These are phyloP conservation scores for Venturia pyrina DNA, from an alignment of 2,329 filamentous ascomycete genomes.

Conservation along the genomic window DNA sequence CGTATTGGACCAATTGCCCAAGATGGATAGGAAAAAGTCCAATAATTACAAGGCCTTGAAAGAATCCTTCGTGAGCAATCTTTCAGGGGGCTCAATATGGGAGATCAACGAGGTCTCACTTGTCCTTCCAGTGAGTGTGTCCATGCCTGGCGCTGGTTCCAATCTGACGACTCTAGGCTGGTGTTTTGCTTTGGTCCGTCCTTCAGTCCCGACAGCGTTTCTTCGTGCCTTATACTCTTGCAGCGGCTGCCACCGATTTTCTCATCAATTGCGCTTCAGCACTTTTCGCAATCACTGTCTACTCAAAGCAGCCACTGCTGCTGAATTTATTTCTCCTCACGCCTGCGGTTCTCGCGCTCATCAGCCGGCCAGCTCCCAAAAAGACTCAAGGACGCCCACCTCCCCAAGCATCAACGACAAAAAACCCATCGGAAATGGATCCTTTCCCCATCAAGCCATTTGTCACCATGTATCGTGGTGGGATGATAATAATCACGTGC, in stretches of 20 bases:
- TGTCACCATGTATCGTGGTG: constrained; percentile 80
- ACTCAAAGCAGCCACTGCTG: constrained; percentile 63
- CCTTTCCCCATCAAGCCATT: constrained; percentile 74
- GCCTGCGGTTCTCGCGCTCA: constrained; percentile 52
- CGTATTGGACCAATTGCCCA: neutral
- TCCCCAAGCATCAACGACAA: neutral
- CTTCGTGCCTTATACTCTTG: constrained; percentile 63
- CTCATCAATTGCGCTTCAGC: constrained; percentile 75
- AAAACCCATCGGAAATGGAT: neutral
- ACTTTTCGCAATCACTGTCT: constrained; percentile 77
- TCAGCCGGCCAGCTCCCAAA: neutral
- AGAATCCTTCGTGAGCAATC: constrained; percentile 89
- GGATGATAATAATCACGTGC: constrained; percentile 86
- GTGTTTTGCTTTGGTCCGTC: constrained; percentile 77
- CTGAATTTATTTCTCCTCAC: constrained; percentile 65
- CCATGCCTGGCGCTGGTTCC: constrained; percentile 16
- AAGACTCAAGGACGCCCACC: neutral
- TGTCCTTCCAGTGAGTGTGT: constrained; percentile 64
- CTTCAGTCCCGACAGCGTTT: constrained; percentile 76
- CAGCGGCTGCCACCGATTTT: constrained; percentile 69
- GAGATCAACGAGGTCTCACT: constrained; percentile 84
- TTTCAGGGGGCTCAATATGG: constrained; percentile 68
- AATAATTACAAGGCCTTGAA: constrained; percentile 78
- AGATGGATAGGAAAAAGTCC: constrained; percentile 6
- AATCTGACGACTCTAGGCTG: constrained; percentile 45